Percentiles rank a stretch among this genome's conserved stretches.
Evolutionary conservation across 164 flowering plant genomes (phyloP).

Genomic region (Magnolia changhungtana): DNA sequence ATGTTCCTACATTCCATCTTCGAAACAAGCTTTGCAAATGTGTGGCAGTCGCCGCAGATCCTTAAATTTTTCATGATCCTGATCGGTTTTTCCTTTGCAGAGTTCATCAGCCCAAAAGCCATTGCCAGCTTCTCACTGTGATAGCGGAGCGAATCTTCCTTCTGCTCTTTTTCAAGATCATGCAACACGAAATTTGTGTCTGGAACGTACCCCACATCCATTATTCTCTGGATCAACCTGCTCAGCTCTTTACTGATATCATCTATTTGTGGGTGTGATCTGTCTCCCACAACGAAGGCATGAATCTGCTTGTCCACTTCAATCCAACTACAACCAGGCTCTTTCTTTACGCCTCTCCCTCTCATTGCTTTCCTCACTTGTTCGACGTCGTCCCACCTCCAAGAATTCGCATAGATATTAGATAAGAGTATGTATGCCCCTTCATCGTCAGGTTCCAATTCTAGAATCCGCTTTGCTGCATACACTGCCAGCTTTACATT

Average conservation of each 20-base stretch:
- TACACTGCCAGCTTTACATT: conserved; percentile 55
- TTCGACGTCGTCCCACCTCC: conserved; percentile 63
- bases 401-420: conserved; percentile 65
- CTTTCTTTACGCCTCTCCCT: conserved; percentile 56
- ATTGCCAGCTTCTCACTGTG: conserved; percentile 87
- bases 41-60: conserved; percentile 83
- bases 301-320: conserved; percentile 61
- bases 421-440: conserved; percentile 70
- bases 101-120: conserved; percentile 57
- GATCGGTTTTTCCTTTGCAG: conserved; percentile 43
- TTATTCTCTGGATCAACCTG: conserved; percentile 43
- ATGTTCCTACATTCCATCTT: conserved; percentile 44
- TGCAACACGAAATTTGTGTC: conserved; percentile 72
- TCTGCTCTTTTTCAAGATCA: conserved; percentile 80
- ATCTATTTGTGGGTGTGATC: conserved; percentile 54
- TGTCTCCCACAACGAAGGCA: conserved; percentile 59
- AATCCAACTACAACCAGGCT: conserved; percentile 92
- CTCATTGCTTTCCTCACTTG: conserved; percentile 55
- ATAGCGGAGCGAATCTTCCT: conserved; percentile 57
- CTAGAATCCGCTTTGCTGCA: conserved; percentile 61
- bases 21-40: conserved; percentile 62
- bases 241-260: conserved; percentile 38
- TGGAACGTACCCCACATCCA: conserved; percentile 60
- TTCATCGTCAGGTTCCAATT: conserved; percentile 63
- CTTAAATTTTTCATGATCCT: conserved; percentile 80